phyloP scores from a whole-genome alignment of 208 protist species.

The Trypanosoma boissoni region DNA sequence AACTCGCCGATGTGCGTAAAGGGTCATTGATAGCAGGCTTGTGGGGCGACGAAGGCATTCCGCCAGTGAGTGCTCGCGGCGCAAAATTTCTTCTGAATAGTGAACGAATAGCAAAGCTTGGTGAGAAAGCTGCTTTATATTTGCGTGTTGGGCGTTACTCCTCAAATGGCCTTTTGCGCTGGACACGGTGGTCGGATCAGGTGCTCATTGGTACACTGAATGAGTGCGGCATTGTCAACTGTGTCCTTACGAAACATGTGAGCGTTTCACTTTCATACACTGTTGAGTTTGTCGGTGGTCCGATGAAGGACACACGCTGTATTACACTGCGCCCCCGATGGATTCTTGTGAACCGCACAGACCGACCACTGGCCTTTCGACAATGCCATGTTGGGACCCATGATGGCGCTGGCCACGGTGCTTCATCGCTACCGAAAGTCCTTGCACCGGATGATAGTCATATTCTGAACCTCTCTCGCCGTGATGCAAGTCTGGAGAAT shows the following conservation, averaged over 20 bases:
- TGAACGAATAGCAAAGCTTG: slow-evolving; percentile 28
- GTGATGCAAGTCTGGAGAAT: slow-evolving; percentile 2
- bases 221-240: slow-evolving; percentile 26
- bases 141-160: slow-evolving; percentile 25
- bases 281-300: slow-evolving; percentile 40
- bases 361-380: slow-evolving; percentile 12
- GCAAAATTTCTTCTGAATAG: slow-evolving; percentile 42
- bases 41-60: slow-evolving; percentile 8
- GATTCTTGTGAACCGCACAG: slow-evolving; percentile 56
- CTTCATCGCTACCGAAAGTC: neutral
- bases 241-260: slow-evolving; percentile 16
- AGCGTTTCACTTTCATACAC: slow-evolving; percentile 52
- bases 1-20: slow-evolving; percentile 38
- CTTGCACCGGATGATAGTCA: slow-evolving; percentile 11
- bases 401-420: neutral
- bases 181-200: slow-evolving; percentile 48
- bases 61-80: slow-evolving; percentile 1
- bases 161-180: slow-evolving; percentile 17
- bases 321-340: slow-evolving; percentile 63
- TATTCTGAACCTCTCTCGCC: slow-evolving; percentile 13
- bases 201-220: slow-evolving; percentile 17
- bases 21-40: slow-evolving; percentile 19
- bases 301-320: slow-evolving; percentile 38
- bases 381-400: too few relatives aligned
- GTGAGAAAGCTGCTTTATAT: slow-evolving; percentile 34